These are phyloP conservation scores for Halophytophthora polymorphica DNA, from an alignment of 352 stramenopile genomes.

Conservation along the genomic window DNA sequence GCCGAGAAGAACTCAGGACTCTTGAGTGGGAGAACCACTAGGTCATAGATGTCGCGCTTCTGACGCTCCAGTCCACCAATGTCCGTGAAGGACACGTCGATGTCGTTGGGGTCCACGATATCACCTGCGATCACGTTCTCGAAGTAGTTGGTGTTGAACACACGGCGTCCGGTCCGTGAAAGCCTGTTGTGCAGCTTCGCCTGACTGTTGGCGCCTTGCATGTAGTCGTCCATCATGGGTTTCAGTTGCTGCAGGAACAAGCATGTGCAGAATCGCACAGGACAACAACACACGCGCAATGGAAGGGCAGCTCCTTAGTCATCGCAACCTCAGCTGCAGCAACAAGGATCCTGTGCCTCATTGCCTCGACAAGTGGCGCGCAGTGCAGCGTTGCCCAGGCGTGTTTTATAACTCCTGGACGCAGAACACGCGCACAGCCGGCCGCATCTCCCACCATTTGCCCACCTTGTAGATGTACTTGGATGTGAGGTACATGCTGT, in stretches of 20 bases:
- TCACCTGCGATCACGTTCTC: conserved; percentile 92
- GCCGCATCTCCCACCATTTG: not conserved
- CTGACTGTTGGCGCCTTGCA: conserved; percentile 51
- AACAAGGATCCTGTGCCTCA: not conserved
- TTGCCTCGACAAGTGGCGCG: not conserved
- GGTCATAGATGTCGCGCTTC: conserved; percentile 95
- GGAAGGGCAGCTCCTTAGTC: not conserved
- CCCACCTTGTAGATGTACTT: conserved; percentile 83
- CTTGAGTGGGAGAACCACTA: conserved; percentile 92
- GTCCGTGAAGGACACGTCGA: conserved; percentile 91
- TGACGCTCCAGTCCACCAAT: conserved; percentile 96
- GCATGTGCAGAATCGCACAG: not conserved
- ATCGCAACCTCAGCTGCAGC: not conserved
- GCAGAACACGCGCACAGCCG: not conserved
- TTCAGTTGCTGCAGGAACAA: conserved; percentile 48
- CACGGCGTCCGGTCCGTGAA: conserved; percentile 50
- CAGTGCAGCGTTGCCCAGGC: too few species aligned
- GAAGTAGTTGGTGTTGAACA: conserved; percentile 84
- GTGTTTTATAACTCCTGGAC: too few species aligned
- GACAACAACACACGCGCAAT: not conserved
- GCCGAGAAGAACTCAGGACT: conserved; percentile 91
- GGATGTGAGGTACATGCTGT: conserved; percentile 76
- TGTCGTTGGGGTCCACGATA: conserved; percentile 92
- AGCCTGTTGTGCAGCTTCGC: conserved; percentile 76
- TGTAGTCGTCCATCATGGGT: conserved; percentile 83